Conservation (phyloP, 2,329 filamentous ascomycete species). For the Macroventuria anomochaeta region DNA sequence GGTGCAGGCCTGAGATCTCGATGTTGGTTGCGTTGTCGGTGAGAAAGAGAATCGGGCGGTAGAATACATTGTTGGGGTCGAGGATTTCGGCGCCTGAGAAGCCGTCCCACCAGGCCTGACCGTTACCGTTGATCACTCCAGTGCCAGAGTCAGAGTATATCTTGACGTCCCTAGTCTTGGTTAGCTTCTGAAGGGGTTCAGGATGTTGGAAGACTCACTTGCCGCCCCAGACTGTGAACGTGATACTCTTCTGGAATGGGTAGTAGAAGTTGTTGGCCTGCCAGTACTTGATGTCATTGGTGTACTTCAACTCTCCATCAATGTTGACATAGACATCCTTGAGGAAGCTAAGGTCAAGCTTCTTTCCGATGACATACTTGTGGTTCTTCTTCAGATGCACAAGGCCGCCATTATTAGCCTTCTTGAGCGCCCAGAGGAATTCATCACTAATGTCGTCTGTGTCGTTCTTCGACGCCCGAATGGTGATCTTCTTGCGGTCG, state of each 20-base stretch:
- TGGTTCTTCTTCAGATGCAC: conserved; percentile 61
- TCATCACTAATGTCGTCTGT: conserved; percentile 63
- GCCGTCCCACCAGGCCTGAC: conserved; percentile 57
- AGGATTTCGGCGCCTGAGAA: conserved; percentile 57
- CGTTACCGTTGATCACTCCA: conserved; percentile 61
- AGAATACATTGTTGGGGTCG: conserved; percentile 62
- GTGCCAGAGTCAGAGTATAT: conserved; percentile 58
- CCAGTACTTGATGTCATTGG: conserved; percentile 57
- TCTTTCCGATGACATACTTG: conserved; percentile 65
- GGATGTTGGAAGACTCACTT: conserved; percentile 37
- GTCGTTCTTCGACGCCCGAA: conserved; percentile 61
- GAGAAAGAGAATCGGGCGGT: conserved; percentile 66
- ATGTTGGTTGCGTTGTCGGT: conserved; percentile 67
- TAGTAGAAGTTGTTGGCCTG: conserved; percentile 60
- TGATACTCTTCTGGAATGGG: conserved; percentile 62
- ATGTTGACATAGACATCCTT: conserved; percentile 64
- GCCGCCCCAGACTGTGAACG: conserved; percentile 70
- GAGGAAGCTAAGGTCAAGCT: conserved; percentile 64
- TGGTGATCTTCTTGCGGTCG: conserved; percentile 57
- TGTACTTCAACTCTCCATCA: conserved; percentile 62
- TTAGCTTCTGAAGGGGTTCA: conserved; percentile 4
- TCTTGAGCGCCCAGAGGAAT: conserved; percentile 61
- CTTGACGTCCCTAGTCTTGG: conserved; percentile 54
- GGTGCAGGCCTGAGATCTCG: conserved; percentile 63
- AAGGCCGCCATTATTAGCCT: conserved; percentile 66